phyloP scores from a whole-genome alignment of 495 filamentous ascomycete genomes.

The Penicillium simplicissimum region DNA sequence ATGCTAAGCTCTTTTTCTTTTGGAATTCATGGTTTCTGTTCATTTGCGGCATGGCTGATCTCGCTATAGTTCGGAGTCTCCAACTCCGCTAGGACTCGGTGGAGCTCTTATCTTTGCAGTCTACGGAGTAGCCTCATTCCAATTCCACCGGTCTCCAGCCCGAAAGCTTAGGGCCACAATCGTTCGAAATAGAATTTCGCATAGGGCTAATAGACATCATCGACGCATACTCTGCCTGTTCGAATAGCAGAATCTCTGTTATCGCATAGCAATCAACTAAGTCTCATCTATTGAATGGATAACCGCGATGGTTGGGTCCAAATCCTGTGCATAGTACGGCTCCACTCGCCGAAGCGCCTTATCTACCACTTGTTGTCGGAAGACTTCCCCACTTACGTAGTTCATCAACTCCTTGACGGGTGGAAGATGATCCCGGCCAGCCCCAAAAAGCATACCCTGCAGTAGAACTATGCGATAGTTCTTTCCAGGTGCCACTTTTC shows the following conservation, averaged over 20 bases:
- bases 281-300: not conserved
- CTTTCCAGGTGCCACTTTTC: conserved; percentile 54
- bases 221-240: not conserved
- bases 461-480: conserved; percentile 55
- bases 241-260: not conserved
- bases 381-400: conserved; percentile 43
- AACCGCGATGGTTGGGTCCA: no score
- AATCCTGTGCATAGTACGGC: not conserved
- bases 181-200: not conserved
- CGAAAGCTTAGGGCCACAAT: not conserved
- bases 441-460: conserved; percentile 51
- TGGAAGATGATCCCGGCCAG: conserved; percentile 42
- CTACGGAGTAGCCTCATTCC: not conserved
- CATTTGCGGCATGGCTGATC: not conserved
- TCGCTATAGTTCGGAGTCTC: not conserved
- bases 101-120: not conserved
- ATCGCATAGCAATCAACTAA: not conserved
- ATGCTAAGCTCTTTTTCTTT: no score
- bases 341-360: not conserved
- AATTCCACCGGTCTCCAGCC: not conserved
- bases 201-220: not conserved
- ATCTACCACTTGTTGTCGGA: conserved; percentile 49
- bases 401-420: conserved; percentile 52
- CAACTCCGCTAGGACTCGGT: conserved; percentile 1
- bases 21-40: not conserved